Percentiles rank a stretch among this genome's conserved stretches.
These are phyloP conservation scores for Lagerstroemia speciosa DNA, from an alignment of 345 rosid species.

Conservation along the genomic window DNA sequence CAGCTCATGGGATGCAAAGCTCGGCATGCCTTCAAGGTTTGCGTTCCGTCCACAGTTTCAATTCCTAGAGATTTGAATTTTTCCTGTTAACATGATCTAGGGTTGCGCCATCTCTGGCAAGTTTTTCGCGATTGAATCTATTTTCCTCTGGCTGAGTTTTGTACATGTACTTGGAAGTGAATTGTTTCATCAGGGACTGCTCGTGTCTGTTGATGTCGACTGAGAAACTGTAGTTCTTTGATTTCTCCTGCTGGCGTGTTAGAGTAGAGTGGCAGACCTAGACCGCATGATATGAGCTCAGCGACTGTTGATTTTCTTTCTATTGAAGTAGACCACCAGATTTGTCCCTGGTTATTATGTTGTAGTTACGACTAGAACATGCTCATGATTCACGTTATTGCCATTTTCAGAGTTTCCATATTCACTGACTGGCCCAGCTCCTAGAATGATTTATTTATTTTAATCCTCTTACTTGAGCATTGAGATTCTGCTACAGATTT, in stretches of 20 bases:
- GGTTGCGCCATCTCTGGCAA: neutral
- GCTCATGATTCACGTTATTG: neutral
- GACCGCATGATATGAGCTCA: conserved; percentile 1
- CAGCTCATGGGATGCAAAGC: conserved; percentile 98
- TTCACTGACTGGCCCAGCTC: neutral
- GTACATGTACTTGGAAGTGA: neutral
- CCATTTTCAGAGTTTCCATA: neutral
- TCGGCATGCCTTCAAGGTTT: conserved; percentile 94
- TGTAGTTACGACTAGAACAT: neutral
- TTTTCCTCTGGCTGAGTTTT: neutral
- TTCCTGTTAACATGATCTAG: neutral
- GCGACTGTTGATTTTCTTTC: neutral
- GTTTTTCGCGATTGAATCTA: neutral
- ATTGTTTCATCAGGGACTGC: neutral
- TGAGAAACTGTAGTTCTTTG: neutral
- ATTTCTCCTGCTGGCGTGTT: conserved; percentile 3
- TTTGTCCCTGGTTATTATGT: neutral
- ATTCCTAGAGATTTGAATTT: neutral
- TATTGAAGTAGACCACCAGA: neutral
- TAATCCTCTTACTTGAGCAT: neutral
- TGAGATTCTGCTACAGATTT: neutral
- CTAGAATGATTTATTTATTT: too few relatives aligned
- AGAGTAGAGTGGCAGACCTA: neutral
- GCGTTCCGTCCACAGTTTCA: neutral
- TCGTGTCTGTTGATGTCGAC: neutral